phyloP scores from a whole-genome alignment of 148 eudicot genomes.

The Limonium bicolor region DNA sequence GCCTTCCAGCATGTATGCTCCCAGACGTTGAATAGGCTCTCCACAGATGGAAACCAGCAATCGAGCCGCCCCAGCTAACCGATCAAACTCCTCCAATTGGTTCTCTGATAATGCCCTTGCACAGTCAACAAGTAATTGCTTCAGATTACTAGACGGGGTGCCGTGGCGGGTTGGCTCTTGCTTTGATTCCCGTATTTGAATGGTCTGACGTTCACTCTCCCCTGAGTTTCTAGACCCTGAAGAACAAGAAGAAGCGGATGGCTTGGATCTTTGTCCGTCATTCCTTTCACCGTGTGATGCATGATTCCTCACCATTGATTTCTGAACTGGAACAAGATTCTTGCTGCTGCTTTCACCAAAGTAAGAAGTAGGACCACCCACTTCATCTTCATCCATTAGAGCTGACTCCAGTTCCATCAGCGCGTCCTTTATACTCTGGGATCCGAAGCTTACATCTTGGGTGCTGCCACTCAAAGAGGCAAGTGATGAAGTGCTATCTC shows the following conservation, averaged over 20 bases:
- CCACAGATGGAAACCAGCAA: conserved; percentile 53
- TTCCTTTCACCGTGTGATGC: too few relatives aligned
- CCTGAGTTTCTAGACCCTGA: conserved; percentile 12
- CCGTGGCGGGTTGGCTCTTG: conserved; percentile 2
- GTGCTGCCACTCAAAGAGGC: conserved; percentile 10
- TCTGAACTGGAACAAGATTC: conserved; percentile 25
- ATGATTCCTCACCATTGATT: conserved; percentile 28
- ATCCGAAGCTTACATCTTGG: conserved; percentile 14
- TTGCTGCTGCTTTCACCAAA: conserved; percentile 24
- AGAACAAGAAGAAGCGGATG: conserved; percentile 17
- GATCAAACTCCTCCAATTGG: conserved; percentile 43
- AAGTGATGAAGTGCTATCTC: conserved; percentile 2
- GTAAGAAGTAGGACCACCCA: conserved; percentile 11
- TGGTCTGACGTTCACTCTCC: conserved; percentile 19
- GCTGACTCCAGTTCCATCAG: conserved; percentile 55
- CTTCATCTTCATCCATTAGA: conserved; percentile 51
- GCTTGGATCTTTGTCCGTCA: conserved; percentile 18
- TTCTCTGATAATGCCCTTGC: conserved; percentile 63
- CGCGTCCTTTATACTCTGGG: conserved; percentile 22
- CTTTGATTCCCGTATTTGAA: conserved; percentile 11
- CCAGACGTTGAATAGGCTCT: conserved; percentile 83
- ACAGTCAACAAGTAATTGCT: conserved; percentile 51
- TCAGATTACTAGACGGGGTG: conserved; percentile 34
- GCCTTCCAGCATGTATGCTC: conserved; percentile 87
- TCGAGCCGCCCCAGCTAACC: conserved; percentile 31